These are phyloP conservation scores for Protomyces arabidopsidicola DNA, from an alignment of 1,139 yeast species.

Conservation along the genomic window DNA sequence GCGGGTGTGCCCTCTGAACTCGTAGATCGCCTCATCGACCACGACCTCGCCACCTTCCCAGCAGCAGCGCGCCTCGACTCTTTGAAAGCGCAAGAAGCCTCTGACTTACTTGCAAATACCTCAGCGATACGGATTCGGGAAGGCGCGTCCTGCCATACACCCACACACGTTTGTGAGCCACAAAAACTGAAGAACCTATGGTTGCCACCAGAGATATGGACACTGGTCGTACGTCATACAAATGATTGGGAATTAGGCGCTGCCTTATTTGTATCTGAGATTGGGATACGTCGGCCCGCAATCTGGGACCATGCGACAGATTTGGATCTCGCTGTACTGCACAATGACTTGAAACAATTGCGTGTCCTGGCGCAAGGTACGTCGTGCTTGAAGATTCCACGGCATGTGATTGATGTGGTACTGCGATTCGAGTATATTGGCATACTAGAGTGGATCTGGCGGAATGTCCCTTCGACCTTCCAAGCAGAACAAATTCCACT, in stretches of 20 bases:
- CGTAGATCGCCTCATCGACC: constrained; percentile 7
- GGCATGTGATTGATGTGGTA: constrained; percentile 23
- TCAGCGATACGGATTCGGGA: not conserved
- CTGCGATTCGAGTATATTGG: constrained; percentile 19
- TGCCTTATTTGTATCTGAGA: constrained; percentile 19
- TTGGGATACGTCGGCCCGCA: constrained; percentile 16
- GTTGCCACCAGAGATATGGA: constrained; percentile 20
- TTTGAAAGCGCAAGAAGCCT: constrained; percentile 3
- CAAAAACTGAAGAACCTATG: not conserved
- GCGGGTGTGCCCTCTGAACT: constrained; percentile 19
- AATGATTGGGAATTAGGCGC: constrained; percentile 25
- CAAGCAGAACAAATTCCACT: constrained; percentile 14
- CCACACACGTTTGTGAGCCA: not conserved
- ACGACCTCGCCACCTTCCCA: constrained; percentile 15
- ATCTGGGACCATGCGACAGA: constrained; percentile 17
- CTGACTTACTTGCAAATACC: not conserved
- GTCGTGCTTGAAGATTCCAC: constrained; percentile 3
- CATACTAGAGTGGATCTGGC: constrained; percentile 20
- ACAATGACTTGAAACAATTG: constrained; percentile 6
- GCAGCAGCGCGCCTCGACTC: constrained; percentile 14
- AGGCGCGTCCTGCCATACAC: not conserved
- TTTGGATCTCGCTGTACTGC: constrained; percentile 14
- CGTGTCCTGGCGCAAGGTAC: not conserved
- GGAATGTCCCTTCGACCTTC: not conserved
- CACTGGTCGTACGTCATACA: constrained; percentile 7